Conservation (phyloP, 148 eudicot genomes). For the Tetragonia tetragonoides region DNA sequence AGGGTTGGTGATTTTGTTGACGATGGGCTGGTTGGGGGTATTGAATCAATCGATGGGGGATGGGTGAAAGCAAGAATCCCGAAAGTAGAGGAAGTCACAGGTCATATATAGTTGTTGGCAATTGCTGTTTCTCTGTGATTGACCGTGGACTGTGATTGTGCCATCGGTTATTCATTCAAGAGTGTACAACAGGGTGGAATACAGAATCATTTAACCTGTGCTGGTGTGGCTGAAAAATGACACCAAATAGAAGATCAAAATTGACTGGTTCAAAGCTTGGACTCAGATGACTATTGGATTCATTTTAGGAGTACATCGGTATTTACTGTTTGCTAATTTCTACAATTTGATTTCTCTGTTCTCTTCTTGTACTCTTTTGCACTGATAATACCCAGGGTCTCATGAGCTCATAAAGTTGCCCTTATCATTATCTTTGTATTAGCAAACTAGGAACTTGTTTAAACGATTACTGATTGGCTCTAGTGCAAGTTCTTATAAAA, state of each 20-base stretch:
- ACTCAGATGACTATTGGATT: background rate
- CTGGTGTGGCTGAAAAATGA: conserved; percentile 1
- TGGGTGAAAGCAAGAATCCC: conserved; percentile 41
- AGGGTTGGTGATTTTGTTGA: conserved; percentile 56
- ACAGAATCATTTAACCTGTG: background rate
- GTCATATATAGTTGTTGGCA: conserved; percentile 13
- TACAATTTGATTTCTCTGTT: background rate
- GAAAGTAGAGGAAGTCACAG: conserved; percentile 31
- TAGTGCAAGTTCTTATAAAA: too few relatives aligned
- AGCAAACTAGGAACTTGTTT: background rate
- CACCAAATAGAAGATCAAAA: conserved; percentile 3
- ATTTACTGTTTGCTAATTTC: conserved; percentile 5
- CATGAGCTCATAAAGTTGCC: conserved; percentile 5
- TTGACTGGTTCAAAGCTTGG: background rate
- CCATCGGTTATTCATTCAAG: conserved; percentile 1
- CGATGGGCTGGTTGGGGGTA: conserved; percentile 40
- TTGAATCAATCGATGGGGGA: conserved; percentile 38
- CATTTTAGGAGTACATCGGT: background rate
- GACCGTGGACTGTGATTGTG: background rate
- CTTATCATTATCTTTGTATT: background rate
- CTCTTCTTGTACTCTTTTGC: background rate
- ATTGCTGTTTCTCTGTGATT: conserved; percentile 6
- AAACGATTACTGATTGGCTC: too few relatives aligned
- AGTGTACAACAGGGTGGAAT: background rate
- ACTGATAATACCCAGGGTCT: conserved; percentile 7